These are phyloP conservation scores for Candida railenensis DNA, from an alignment of 805 yeast species.

Conservation along the genomic window DNA sequence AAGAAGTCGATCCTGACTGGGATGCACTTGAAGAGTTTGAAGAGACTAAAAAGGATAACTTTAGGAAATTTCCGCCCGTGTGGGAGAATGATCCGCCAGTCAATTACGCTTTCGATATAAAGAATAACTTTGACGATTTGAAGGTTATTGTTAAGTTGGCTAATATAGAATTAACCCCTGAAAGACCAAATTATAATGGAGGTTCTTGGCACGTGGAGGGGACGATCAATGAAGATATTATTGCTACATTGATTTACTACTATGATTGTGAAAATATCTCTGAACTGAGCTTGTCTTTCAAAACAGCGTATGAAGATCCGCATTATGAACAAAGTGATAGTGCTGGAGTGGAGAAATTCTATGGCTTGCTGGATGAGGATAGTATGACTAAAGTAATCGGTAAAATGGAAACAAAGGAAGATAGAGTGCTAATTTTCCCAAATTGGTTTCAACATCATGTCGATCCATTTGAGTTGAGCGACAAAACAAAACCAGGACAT, in stretches of 20 bases:
- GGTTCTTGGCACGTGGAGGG: conserved; percentile 40
- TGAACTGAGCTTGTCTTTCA: conserved; percentile 23
- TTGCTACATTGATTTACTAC: conserved; percentile 33
- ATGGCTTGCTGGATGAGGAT: conserved; percentile 22
- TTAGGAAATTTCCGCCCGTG: conserved; percentile 8
- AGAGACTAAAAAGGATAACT: not conserved
- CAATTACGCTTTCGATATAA: conserved; percentile 3
- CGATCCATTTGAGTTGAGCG: conserved; percentile 27
- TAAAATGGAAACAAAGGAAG: conserved; percentile 16
- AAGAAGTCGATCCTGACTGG: conserved; percentile 7
- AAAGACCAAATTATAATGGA: conserved; percentile 27
- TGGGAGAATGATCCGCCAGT: not conserved
- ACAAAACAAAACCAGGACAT: conserved; percentile 26
- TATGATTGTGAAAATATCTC: conserved; percentile 30
- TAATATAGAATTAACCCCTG: conserved; percentile 34
- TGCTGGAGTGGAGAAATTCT: conserved; percentile 15
- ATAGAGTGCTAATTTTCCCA: conserved; percentile 28
- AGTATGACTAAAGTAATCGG: conserved; percentile 16
- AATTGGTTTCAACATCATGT: conserved; percentile 32
- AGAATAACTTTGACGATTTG: conserved; percentile 12
- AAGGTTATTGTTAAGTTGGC: conserved; percentile 35
- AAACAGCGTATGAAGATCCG: conserved; percentile 20
- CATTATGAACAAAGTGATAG: conserved; percentile 27
- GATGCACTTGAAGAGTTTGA: conserved; percentile 7
- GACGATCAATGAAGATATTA: conserved; percentile 29